Percentiles rank a stretch among this genome's conserved stretches.
These are phyloP conservation scores for Rhynchosporium graminicola DNA, from an alignment of 2,329 filamentous ascomycete genomes.

Conservation along the genomic window DNA sequence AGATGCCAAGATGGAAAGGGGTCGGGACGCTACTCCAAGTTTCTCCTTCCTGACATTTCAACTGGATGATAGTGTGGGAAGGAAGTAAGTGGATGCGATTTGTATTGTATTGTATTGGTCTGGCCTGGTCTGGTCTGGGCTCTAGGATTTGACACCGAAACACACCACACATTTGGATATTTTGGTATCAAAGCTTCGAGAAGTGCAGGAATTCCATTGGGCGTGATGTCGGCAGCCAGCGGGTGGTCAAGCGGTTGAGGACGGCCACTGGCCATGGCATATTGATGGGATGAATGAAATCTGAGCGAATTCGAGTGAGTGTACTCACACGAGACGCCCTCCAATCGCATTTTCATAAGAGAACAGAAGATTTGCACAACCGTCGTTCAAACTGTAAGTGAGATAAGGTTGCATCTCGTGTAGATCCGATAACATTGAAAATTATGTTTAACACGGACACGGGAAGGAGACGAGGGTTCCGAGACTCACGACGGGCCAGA, in stretches of 20 bases:
- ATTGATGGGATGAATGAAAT: neutral
- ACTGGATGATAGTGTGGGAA: too few species aligned
- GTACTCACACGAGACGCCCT: too few species aligned
- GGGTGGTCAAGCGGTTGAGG: neutral
- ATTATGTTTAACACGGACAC: neutral
- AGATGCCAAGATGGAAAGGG: constrained; percentile 6
- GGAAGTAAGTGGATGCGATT: too few species aligned
- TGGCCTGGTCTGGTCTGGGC: neutral
- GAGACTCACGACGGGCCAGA: too few species aligned
- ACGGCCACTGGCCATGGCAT: neutral
- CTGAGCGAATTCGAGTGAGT: too few species aligned
- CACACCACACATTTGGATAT: too few species aligned
- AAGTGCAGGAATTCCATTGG: neutral
- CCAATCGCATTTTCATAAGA: too few species aligned
- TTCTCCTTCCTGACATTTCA: too few species aligned
- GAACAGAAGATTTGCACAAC: too few species aligned
- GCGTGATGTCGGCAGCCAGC: neutral
- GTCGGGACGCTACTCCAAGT: too few species aligned
- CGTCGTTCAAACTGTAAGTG: neutral
- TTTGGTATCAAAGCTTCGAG: constrained; percentile 22
- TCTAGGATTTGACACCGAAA: neutral
- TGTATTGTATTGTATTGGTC: too few species aligned
- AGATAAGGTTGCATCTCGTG: constrained; percentile 16
- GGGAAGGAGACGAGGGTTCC: neutral
- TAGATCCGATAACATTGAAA: neutral